phyloP scores from a whole-genome alignment of 495 filamentous ascomycete species.

The Arthonia radiata region DNA sequence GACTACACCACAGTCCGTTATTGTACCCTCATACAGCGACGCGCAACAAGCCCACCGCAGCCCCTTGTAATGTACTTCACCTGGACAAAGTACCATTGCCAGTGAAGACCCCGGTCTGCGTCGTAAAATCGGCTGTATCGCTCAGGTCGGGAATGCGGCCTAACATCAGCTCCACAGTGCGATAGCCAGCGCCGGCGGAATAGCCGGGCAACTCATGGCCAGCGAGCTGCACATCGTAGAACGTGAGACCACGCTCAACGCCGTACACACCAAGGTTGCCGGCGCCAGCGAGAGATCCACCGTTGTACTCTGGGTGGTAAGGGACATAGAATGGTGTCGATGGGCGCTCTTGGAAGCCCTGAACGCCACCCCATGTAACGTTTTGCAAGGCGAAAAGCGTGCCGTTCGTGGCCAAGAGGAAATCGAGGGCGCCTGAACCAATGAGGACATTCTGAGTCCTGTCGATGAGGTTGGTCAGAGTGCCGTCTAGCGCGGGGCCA shows the following conservation, averaged over 20 bases:
- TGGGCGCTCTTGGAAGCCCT: not conserved
- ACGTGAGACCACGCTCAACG: conserved; percentile 48
- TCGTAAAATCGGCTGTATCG: conserved; percentile 13
- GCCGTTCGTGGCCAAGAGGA: not conserved
- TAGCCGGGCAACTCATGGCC: conserved; percentile 47
- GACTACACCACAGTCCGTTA: too few species aligned
- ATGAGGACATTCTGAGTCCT: not conserved
- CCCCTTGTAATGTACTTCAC: too few species aligned
- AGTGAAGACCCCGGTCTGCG: conserved; percentile 4
- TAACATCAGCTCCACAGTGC: conserved; percentile 43
- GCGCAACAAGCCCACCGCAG: too few species aligned
- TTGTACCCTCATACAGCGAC: too few species aligned
- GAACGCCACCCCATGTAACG: not conserved
- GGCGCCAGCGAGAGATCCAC: conserved; percentile 19
- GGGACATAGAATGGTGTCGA: conserved; percentile 36
- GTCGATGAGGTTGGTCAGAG: not conserved
- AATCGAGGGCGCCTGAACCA: not conserved
- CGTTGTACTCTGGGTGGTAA: conserved; percentile 21
- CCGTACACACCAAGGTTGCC: conserved; percentile 35
- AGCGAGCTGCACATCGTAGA: conserved; percentile 27
- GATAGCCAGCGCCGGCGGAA: conserved; percentile 32
- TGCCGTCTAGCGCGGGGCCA: not conserved
- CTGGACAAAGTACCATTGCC: too few species aligned
- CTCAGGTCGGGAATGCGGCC: conserved; percentile 28
- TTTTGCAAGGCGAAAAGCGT: not conserved